phyloP scores from a whole-genome alignment of 371 early-diverging fungal species.

The Parasitella parasitica region DNA sequence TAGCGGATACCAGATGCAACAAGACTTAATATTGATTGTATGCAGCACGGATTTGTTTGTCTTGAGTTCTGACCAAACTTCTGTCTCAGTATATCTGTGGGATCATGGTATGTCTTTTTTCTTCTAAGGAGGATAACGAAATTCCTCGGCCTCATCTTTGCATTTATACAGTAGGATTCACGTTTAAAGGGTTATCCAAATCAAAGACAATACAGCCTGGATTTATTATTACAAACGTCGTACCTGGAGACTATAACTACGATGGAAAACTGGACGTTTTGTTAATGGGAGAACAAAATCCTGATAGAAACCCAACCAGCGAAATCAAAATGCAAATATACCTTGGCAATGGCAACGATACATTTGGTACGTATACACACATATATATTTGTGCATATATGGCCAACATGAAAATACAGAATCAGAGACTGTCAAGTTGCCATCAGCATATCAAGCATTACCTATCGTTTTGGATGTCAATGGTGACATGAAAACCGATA shows the following conservation, averaged over 20 bases:
- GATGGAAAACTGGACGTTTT: conserved; percentile 87
- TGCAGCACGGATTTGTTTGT: conserved; percentile 78
- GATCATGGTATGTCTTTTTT: conserved; percentile 43
- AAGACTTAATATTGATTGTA: not conserved
- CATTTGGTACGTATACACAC: conserved; percentile 51
- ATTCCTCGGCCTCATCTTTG: no score
- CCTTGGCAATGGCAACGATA: conserved; percentile 65
- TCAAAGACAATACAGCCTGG: conserved; percentile 18
- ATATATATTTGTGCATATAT: not conserved
- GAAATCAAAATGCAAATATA: conserved; percentile 71
- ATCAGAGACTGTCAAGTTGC: conserved; percentile 42
- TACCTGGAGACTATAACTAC: conserved; percentile 84
- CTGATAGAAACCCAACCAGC: conserved; percentile 24
- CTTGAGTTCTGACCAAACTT: conserved; percentile 61
- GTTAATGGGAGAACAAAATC: conserved; percentile 62
- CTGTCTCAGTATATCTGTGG: conserved; percentile 72
- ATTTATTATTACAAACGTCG: conserved; percentile 69
- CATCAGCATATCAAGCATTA: conserved; percentile 58
- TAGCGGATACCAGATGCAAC: no score
- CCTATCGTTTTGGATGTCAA: conserved; percentile 81
- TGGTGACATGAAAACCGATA: conserved; percentile 77
- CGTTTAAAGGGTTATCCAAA: conserved; percentile 7
- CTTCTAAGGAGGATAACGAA: not conserved
- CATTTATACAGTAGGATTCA: conserved; percentile 13
- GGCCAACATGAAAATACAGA: conserved; percentile 25